A percentile compares a stretch with the other conserved stretches of the same genome.
These are phyloP conservation scores for Crithidia fasciculata DNA, from an alignment of 208 protist genomes.

Conservation along the genomic window DNA sequence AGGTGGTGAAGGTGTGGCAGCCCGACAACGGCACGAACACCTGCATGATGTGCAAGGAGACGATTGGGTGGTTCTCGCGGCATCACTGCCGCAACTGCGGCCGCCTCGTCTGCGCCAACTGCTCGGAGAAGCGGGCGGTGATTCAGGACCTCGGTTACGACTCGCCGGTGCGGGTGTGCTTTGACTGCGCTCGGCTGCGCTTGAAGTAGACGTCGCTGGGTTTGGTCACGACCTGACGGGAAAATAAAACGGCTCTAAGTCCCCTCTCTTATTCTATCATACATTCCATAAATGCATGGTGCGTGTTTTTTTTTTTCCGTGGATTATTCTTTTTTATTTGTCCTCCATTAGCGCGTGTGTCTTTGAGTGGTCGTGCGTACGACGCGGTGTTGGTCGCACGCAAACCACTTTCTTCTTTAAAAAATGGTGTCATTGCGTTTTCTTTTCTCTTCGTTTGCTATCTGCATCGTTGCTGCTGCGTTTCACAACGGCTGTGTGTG, in stretches of 20 bases:
- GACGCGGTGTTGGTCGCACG: no score
- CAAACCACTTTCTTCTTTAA: no score
- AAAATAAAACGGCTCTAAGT: no score
- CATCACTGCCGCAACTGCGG: slow-evolving; percentile 90
- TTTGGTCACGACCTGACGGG: no score
- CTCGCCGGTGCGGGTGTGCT: slow-evolving; percentile 74
- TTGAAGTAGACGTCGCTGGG: slow-evolving; percentile 9
- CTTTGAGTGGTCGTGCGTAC: background rate
- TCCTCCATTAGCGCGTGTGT: slow-evolving; percentile 4
- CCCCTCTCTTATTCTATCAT: background rate
- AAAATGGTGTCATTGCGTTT: background rate
- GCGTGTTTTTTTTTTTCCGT: slow-evolving; percentile 10
- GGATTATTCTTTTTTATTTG: background rate
- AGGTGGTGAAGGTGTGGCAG: slow-evolving; percentile 80
- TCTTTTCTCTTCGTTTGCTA: background rate
- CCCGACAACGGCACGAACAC: slow-evolving; percentile 58
- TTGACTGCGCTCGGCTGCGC: slow-evolving; percentile 51
- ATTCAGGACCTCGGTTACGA: slow-evolving; percentile 74
- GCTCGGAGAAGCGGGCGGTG: slow-evolving; percentile 55
- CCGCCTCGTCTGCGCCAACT: slow-evolving; percentile 72
- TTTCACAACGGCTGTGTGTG: no score
- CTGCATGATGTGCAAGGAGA: slow-evolving; percentile 70
- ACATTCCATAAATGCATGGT: no score
- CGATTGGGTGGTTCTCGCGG: slow-evolving; percentile 79
- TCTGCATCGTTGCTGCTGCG: background rate